These are phyloP conservation scores for Calamus simplicifolius DNA, from an alignment of 176 grass and related monocot species.

Conservation along the genomic window DNA sequence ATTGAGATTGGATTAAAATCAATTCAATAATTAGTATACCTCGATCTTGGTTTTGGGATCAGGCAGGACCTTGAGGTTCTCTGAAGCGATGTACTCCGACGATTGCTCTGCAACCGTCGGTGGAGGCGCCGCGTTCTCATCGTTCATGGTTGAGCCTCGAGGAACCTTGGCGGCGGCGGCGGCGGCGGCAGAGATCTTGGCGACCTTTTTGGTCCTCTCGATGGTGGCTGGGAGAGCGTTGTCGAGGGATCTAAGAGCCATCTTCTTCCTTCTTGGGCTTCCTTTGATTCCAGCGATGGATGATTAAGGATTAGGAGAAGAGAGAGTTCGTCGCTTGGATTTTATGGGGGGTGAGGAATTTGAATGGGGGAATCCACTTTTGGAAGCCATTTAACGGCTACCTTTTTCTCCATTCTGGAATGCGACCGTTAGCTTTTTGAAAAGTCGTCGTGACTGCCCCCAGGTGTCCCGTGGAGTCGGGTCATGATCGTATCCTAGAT, in stretches of 20 bases:
- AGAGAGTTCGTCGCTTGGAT: too few relatives aligned
- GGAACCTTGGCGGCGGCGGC: constrained; percentile 3
- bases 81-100: constrained; percentile 64
- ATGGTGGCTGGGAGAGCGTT: constrained; percentile 50
- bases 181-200: constrained; percentile 32
- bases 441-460: too few relatives aligned
- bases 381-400: too few relatives aligned
- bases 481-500: too few relatives aligned
- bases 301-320: too few relatives aligned
- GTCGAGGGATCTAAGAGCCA: constrained; percentile 83
- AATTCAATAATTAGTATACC: constrained; percentile 2
- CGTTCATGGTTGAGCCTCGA: constrained; percentile 24
- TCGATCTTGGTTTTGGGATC: constrained; percentile 45
- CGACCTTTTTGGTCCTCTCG: constrained; percentile 65
- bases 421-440: too few relatives aligned
- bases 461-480: too few relatives aligned
- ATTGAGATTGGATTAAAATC: too few relatives aligned
- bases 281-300: too few relatives aligned
- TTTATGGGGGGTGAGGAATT: too few relatives aligned
- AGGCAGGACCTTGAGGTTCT: constrained; percentile 38
- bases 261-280: not conserved
- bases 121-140: constrained; percentile 45
- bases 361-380: too few relatives aligned
- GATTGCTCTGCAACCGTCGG: constrained; percentile 32
- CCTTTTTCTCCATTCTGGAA: too few relatives aligned